Evolutionary conservation across 2,329 filamentous ascomycete genomes (phyloP), one percentile per base, ranked within the genome.

Genomic region (Nigrospora oryzae): DNA sequence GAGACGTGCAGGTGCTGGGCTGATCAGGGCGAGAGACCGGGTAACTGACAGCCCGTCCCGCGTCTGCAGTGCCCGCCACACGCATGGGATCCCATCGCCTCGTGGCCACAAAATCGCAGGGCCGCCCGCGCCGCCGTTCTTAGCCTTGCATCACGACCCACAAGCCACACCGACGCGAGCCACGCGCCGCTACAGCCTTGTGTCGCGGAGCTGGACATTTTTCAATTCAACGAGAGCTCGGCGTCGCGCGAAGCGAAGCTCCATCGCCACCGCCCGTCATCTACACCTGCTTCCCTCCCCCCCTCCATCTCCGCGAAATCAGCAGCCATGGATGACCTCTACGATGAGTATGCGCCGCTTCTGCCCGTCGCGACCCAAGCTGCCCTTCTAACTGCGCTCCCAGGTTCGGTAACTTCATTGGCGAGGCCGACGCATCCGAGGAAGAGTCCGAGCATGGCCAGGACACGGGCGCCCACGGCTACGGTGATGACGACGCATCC

Each of bases 361-460:
- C 4, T 3, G 12, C 10, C 17, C 28, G 7, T 30, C 17, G 13
- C 32, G 23, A 28, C 8, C 23, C 10, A 2, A 10, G 7, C 23
- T 28, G 23, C 23, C 23, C 8, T 28, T 28, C 23, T 28, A 28
- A 28, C 38, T 41, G 37, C 12, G 13, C 42, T 35, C 32, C 37
- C 55, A 94, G 89, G 74, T 97, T 97, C 70, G 91, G 91, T 61
- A 97, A 97, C 72, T 97, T 93, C 69, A 95, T 97, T 63, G 93
- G 93, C 61, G 93, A 96, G 67, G 84, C 70, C 55, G 77, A 83
- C 63, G 85, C 85, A 64, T 93, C 88, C 46, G 90, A 95, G 61
- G 84, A 86, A 60, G 91, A 90, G 59, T 91, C 88, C 56, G 81
- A 89, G 62, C 79, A 80, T 59, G 81, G 84, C 63, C 79, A 82